Percentiles rank a stretch among this genome's conserved stretches.
phyloP scores from a whole-genome alignment of 352 stramenopile species.

The Pythium guiyangense region DNA sequence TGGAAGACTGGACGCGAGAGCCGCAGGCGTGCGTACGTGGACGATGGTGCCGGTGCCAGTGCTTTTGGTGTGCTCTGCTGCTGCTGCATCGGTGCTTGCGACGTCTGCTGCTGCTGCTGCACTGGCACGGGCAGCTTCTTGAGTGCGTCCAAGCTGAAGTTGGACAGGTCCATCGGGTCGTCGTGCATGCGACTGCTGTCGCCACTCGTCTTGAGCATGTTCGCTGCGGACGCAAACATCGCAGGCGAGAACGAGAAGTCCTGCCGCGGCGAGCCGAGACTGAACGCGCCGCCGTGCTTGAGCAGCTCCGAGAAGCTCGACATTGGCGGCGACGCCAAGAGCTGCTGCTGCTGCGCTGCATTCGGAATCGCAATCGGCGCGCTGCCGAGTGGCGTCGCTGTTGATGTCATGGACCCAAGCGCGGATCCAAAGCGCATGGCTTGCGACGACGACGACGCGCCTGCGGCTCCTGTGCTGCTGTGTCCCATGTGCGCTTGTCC shows the following conservation, averaged over 20 bases:
- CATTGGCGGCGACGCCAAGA: conserved; percentile 32
- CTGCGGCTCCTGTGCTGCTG: conserved; percentile 1
- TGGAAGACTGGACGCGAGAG: too few relatives aligned
- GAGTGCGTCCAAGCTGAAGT: conserved; percentile 34
- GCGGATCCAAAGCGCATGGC: not conserved
- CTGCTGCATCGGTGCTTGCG: conserved; percentile 5
- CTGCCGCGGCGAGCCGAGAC: conserved; percentile 22
- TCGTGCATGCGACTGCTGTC: conserved; percentile 4
- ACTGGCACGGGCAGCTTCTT: conserved; percentile 13
- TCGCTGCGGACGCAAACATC: conserved; percentile 17
- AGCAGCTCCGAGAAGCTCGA: conserved; percentile 44
- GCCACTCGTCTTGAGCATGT: conserved; percentile 6
- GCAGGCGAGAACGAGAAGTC: conserved; percentile 26
- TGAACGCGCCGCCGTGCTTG: conserved; percentile 23
- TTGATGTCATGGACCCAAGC: not conserved
- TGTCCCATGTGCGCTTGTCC: not conserved
- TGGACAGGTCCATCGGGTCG: conserved; percentile 31
- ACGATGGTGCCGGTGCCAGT: too few relatives aligned
- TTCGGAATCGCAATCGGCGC: conserved; percentile 7
- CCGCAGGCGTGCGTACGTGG: too few relatives aligned
- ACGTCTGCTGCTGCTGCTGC: not conserved
- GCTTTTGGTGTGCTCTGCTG: too few relatives aligned
- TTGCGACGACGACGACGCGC: not conserved
- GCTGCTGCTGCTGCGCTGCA: conserved; percentile 15
- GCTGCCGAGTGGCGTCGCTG: conserved; percentile 1